Conservation (phyloP, 2,329 filamentous ascomycete genomes). For the Sclerotinia borealis region DNA sequence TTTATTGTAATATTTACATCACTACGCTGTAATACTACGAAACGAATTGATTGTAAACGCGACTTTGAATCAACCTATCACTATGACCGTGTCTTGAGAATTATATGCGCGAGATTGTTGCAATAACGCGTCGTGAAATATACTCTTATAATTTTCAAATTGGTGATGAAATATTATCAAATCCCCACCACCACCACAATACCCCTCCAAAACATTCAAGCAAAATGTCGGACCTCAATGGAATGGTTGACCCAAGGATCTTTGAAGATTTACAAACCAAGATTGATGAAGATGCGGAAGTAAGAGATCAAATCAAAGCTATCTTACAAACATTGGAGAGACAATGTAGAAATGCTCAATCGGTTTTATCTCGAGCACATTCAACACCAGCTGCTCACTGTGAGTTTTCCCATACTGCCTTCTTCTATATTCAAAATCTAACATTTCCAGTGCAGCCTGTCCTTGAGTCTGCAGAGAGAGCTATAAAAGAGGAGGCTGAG, state of each 20-base stretch:
- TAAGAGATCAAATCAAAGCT: slow-evolving; percentile 77
- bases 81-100: not conserved
- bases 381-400: slow-evolving; percentile 66
- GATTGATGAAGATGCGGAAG: slow-evolving; percentile 78
- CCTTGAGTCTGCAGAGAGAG: slow-evolving; percentile 60
- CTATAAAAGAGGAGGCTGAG: slow-evolving; percentile 65
- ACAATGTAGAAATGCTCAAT: slow-evolving; percentile 73
- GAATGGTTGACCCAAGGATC: slow-evolving; percentile 58
- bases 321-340: slow-evolving; percentile 79
- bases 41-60: not conserved
- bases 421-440: slow-evolving; percentile 7
- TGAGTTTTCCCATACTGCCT: slow-evolving; percentile 35
- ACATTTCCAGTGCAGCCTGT: slow-evolving; percentile 55
- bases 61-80: not conserved
- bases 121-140: not conserved
- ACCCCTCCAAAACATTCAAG: slow-evolving; percentile 1
- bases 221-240: slow-evolving; percentile 20
- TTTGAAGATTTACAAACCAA: slow-evolving; percentile 83
- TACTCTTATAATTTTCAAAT: not conserved
- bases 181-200: not conserved
- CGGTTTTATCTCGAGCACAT: slow-evolving; percentile 81
- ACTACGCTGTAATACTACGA: too few relatives aligned
- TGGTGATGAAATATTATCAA: not conserved
- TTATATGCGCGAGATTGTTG: not conserved
- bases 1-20: too few relatives aligned